A percentile compares a stretch with the other conserved stretches of the same genome.
These are phyloP conservation scores for Colletotrichum trifolii DNA, from an alignment of 2,329 filamentous ascomycete species.

Conservation along the genomic window DNA sequence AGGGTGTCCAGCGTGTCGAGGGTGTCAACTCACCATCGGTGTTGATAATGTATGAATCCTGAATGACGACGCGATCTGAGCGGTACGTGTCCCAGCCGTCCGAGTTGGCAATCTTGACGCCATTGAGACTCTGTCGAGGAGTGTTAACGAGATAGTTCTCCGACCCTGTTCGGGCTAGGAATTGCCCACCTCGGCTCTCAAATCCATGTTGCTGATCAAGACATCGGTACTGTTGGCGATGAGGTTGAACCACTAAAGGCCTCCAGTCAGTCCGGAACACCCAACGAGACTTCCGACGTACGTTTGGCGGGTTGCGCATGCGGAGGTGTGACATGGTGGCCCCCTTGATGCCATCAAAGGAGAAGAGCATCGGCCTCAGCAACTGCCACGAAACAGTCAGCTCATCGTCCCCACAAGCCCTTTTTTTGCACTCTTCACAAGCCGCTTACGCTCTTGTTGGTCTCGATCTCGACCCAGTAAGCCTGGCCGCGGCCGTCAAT, in stretches of 20 bases:
- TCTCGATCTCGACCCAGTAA: slow-evolving; percentile 32
- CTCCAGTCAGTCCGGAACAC: not conserved
- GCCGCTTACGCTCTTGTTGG: slow-evolving; percentile 27
- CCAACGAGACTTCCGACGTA: slow-evolving; percentile 6
- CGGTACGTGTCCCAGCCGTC: slow-evolving; percentile 63
- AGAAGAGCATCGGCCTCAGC: slow-evolving; percentile 27
- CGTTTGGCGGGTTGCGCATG: slow-evolving; percentile 66
- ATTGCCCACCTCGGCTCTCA: slow-evolving; percentile 44
- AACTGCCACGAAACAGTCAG: not conserved
- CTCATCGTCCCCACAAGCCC: too few species aligned
- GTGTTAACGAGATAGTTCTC: slow-evolving; percentile 37
- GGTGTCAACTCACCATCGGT: slow-evolving; percentile 58
- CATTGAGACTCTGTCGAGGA: slow-evolving; percentile 57
- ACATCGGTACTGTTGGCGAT: slow-evolving; percentile 74
- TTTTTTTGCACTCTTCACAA: not conserved
- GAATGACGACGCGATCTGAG: slow-evolving; percentile 72
- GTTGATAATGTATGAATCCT: slow-evolving; percentile 73
- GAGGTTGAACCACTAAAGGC: slow-evolving; percentile 58
- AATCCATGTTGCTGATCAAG: slow-evolving; percentile 70
- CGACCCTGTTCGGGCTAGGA: too few species aligned
- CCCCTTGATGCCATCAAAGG: slow-evolving; percentile 23
- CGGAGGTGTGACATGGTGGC: slow-evolving; percentile 34
- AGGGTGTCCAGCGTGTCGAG: not conserved
- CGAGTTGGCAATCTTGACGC: slow-evolving; percentile 75
- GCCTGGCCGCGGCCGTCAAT: slow-evolving; percentile 71